Percentiles rank a stretch among this genome's conserved stretches.
Conservation (phyloP, 306 rosid species). For the Glycine tomentella region DNA sequence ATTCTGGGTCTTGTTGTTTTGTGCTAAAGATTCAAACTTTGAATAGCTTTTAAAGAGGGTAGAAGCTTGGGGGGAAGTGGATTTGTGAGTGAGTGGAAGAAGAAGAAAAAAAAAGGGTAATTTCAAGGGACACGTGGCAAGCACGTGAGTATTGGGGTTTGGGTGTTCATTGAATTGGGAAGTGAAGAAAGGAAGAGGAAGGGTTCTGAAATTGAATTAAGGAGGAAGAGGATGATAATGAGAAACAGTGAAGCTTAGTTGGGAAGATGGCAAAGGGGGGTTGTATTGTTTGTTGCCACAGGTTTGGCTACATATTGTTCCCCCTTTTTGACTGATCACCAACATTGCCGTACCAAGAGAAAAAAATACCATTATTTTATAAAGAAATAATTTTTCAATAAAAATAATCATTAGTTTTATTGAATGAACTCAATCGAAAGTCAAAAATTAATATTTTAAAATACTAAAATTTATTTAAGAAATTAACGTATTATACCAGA, state of each 20-base stretch:
- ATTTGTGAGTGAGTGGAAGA: constrained; percentile 44
- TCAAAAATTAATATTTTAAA: too few relatives aligned
- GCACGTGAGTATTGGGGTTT: constrained; percentile 53
- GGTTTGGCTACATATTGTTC: constrained; percentile 51
- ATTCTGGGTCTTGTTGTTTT: constrained; percentile 39
- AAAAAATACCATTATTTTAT: neutral
- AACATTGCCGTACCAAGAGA: constrained; percentile 45
- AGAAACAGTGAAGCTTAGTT: constrained; percentile 21
- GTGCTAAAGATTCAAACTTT: constrained; percentile 50
- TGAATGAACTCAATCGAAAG: too few relatives aligned
- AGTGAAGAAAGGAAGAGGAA: neutral
- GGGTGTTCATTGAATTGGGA: constrained; percentile 49
- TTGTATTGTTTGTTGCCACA: constrained; percentile 44
- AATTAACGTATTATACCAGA: too few relatives aligned
- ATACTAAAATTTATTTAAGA: too few relatives aligned
- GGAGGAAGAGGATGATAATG: constrained; percentile 17
- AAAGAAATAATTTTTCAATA: neutral
- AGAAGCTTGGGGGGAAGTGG: constrained; percentile 18
- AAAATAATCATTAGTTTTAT: too few relatives aligned
- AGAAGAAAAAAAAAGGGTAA: constrained; percentile 30
- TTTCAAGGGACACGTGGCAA: constrained; percentile 60
- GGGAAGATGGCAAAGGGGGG: constrained; percentile 38
- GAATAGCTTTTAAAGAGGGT: constrained; percentile 7
- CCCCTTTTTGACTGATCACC: constrained; percentile 41
- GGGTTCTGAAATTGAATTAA: neutral